Conservation (phyloP, 1,284 basidiomycete genomes). For the Ustilago shanxiensis region DNA sequence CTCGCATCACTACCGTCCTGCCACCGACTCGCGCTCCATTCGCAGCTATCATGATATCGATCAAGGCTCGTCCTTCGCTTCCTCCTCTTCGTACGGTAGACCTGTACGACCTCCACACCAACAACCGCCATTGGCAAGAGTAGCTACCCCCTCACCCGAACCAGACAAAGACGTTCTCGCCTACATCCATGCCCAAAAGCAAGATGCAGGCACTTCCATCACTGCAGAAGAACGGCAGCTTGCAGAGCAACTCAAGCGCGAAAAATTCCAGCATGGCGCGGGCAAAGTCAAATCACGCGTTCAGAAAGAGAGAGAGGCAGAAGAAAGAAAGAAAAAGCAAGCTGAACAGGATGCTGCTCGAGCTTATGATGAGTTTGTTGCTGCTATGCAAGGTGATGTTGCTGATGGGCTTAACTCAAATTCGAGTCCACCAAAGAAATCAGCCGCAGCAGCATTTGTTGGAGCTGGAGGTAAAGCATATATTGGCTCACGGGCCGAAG, state of each 20-base stretch:
- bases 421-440: background rate
- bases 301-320: slow-evolving; percentile 60
- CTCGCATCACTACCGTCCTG: background rate
- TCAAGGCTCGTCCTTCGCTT: background rate
- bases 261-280: slow-evolving; percentile 48
- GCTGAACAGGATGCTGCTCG: slow-evolving; percentile 52
- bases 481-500: slow-evolving; percentile 18
- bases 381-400: slow-evolving; percentile 52
- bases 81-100: background rate
- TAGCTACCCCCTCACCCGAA: slow-evolving; percentile 22
- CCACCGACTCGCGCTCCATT: background rate
- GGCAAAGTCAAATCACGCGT: slow-evolving; percentile 49
- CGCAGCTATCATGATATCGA: background rate
- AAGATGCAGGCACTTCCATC: background rate
- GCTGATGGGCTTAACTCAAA: slow-evolving; percentile 4
- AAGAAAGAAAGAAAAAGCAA: slow-evolving; percentile 53
- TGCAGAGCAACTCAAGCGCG: slow-evolving; percentile 40
- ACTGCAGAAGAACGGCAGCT: slow-evolving; percentile 14
- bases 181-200: slow-evolving; percentile 38
- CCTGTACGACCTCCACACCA: background rate
- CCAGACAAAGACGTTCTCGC: slow-evolving; percentile 44
- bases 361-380: slow-evolving; percentile 62
- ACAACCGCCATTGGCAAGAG: background rate
- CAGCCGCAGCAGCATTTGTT: slow-evolving; percentile 31
- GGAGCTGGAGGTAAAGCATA: slow-evolving; percentile 51